phyloP scores from a whole-genome alignment of 139 green algal species.

The Trebouxia sp. region DNA sequence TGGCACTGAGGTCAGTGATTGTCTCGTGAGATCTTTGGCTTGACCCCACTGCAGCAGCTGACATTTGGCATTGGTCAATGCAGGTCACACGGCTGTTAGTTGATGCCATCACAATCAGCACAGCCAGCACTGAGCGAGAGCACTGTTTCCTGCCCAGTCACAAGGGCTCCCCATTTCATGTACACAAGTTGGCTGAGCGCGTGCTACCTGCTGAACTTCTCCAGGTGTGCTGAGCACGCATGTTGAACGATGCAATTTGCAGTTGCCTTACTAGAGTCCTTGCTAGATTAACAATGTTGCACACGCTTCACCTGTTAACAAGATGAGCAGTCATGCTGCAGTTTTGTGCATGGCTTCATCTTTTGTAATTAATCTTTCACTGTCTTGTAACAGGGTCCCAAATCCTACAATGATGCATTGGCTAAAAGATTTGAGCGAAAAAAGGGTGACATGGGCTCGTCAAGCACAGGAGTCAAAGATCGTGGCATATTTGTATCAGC shows the following conservation, averaged over 20 bases:
- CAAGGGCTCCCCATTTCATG: slow-evolving; percentile 15
- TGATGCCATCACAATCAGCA: slow-evolving; percentile 9
- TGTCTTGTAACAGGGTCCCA: background rate
- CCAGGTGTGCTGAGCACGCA: background rate
- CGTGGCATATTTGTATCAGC: slow-evolving; percentile 2
- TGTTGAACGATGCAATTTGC: no score
- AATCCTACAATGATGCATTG: slow-evolving; percentile 29
- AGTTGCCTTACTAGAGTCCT: no score
- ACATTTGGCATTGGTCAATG: background rate
- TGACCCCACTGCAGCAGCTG: background rate
- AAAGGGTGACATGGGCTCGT: slow-evolving; percentile 26
- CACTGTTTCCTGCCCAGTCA: slow-evolving; percentile 14
- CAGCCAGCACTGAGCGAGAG: background rate
- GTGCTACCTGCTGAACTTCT: slow-evolving; percentile 16
- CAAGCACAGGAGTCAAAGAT: slow-evolving; percentile 24
- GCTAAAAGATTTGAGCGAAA: slow-evolving; percentile 24
- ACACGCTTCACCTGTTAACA: no score
- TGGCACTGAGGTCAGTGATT: slow-evolving; percentile 18
- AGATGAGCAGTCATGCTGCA: no score
- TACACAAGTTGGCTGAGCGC: slow-evolving; percentile 13
- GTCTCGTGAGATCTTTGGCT: no score
- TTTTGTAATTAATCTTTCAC: background rate
- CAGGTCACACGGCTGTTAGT: slow-evolving; percentile 26
- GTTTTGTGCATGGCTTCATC: background rate
- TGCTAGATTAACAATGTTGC: no score